Evolutionary conservation across 106 monocot genomes (phyloP).

Genomic region (Dendrobium nobile): DNA sequence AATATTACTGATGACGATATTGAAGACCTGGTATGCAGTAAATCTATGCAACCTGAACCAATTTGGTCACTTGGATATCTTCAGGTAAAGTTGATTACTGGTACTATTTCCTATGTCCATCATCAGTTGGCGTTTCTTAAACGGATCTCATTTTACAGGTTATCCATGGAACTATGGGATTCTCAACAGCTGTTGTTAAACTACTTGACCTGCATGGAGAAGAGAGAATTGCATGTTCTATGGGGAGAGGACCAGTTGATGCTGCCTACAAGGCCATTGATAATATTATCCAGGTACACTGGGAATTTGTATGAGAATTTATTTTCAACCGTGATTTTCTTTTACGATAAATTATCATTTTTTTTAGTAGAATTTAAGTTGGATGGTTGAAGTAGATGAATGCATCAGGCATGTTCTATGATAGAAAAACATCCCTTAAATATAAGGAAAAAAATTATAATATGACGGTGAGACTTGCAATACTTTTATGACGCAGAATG

Average conservation of each 20-base stretch:
- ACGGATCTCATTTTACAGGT: constrained; percentile 28
- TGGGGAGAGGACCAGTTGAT: constrained; percentile 80
- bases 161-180: constrained; percentile 72
- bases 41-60: not conserved
- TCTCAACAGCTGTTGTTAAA: constrained; percentile 81
- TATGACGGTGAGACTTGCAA: too few relatives aligned
- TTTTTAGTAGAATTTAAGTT: not conserved
- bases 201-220: constrained; percentile 42
- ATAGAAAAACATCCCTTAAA: too few relatives aligned
- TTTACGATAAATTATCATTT: not conserved
- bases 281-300: constrained; percentile 57
- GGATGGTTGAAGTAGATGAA: too few relatives aligned
- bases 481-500: too few relatives aligned
- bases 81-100: constrained; percentile 30
- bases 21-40: constrained; percentile 46
- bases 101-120: not conserved
- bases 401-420: too few relatives aligned
- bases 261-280: constrained; percentile 88
- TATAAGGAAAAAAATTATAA: too few relatives aligned
- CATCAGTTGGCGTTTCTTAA: not conserved
- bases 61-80: constrained; percentile 72
- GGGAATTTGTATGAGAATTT: not conserved
- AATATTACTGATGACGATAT: constrained; percentile 68
- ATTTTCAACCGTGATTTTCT: not conserved
- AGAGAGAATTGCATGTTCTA: constrained; percentile 59